phyloP scores from a whole-genome alignment of 2,329 filamentous ascomycete species.

The Aspergillus chevalieri region DNA sequence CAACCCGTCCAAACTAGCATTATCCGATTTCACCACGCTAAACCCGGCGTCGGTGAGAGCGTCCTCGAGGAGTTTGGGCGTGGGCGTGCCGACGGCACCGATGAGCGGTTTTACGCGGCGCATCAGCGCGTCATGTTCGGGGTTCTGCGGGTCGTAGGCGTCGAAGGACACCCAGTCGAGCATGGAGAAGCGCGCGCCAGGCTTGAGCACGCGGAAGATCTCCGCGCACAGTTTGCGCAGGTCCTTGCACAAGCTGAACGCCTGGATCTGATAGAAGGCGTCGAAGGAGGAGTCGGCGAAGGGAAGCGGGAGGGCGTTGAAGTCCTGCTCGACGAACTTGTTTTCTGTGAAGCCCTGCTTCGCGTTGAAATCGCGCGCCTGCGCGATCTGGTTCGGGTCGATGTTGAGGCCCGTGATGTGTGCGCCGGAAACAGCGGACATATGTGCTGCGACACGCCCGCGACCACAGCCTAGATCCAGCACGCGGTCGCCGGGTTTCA shows the following conservation, averaged over 20 bases:
- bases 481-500: conserved; percentile 43
- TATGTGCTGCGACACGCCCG: conserved; percentile 50
- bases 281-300: conserved; percentile 47
- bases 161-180: conserved; percentile 51
- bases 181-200: conserved; percentile 46
- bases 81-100: conserved; percentile 51
- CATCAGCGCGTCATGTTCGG: conserved; percentile 48
- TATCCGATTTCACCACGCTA: conserved; percentile 44
- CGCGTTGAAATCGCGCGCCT: conserved; percentile 42
- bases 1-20: conserved; percentile 47
- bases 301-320: conserved; percentile 48
- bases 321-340: conserved; percentile 45
- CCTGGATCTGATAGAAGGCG: conserved; percentile 55
- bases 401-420: conserved; percentile 50
- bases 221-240: conserved; percentile 44
- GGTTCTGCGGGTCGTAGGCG: conserved; percentile 43
- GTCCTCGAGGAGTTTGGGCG: conserved; percentile 42
- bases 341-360: conserved; percentile 41
- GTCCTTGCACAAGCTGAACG: conserved; percentile 49
- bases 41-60: conserved; percentile 46
- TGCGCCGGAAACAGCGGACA: conserved; percentile 45
- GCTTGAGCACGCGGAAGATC: conserved; percentile 46
- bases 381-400: conserved; percentile 48
- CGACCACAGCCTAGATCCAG: conserved; percentile 51
- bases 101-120: conserved; percentile 51